These are phyloP conservation scores for Skeletonema tropicum DNA, from an alignment of 108 stramenopile species.

Conservation along the genomic window DNA sequence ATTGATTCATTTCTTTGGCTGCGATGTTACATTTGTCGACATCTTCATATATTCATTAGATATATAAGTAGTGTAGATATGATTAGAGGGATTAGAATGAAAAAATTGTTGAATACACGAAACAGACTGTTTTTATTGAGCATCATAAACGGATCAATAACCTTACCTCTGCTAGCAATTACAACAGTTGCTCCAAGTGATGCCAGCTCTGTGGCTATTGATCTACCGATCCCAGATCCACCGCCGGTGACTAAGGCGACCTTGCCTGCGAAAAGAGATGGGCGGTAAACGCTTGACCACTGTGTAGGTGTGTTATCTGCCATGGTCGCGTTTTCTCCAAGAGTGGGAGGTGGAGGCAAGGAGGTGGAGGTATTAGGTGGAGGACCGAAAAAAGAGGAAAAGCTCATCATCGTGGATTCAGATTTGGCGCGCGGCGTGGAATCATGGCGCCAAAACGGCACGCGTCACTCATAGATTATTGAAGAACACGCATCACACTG, in stretches of 20 bases:
- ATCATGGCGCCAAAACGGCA: not conserved
- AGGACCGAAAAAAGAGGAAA: too few relatives aligned
- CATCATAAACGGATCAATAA: too few relatives aligned
- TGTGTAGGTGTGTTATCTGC: not conserved
- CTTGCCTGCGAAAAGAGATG: conserved; percentile 69
- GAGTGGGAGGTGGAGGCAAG: too few relatives aligned
- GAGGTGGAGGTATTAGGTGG: too few relatives aligned
- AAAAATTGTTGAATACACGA: too few relatives aligned
- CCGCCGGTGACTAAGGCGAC: conserved; percentile 89
- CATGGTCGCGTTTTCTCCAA: too few relatives aligned
- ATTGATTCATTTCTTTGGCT: conserved; percentile 62
- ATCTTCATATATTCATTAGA: too few relatives aligned
- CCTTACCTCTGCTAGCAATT: conserved; percentile 64
- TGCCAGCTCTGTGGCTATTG: conserved; percentile 73
- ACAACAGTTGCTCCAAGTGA: conserved; percentile 74
- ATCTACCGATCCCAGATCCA: conserved; percentile 83
- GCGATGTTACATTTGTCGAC: conserved; percentile 60
- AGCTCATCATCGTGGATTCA: too few relatives aligned
- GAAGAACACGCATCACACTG: not conserved
- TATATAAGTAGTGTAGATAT: too few relatives aligned
- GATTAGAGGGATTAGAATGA: too few relatives aligned
- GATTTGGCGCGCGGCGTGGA: too few relatives aligned
- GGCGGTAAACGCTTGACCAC: conserved; percentile 68
- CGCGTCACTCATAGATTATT: not conserved
- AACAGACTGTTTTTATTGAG: too few relatives aligned